Base-by-base conservation (phyloP, 2,329 filamentous ascomycete species). In the Aspergillus persii region DNA sequence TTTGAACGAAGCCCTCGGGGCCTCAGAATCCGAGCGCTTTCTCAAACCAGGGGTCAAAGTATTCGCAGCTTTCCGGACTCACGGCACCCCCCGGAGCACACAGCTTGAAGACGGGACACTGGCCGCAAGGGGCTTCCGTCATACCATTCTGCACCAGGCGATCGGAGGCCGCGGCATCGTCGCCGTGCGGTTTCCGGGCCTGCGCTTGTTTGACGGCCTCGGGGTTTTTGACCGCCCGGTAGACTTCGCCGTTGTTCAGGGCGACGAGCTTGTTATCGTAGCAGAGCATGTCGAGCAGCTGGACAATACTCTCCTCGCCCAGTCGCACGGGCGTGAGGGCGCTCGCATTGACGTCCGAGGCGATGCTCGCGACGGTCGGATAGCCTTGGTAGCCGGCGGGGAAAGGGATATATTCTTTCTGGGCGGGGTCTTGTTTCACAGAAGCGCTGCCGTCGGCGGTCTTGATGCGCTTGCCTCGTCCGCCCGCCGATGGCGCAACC, bases 41-140 rank as follows among this genome's bases (percentile, higher is more conserved):
- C 55, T 70, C 83, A 50, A 97, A 76, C 95, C 95, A 99, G 54
- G 88, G 85, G 63, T 90, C 85, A 71, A 96, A 97, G 72, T 99
- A 99, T 56, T 92, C 89, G 76, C 95, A 99, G 53, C 89, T 96
- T 64, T 87, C 89, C 0, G 94, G 91, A 69, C 89, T 96, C 26
- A 99, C 92, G 0, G 92, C 91, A 0, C 94, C 94, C 6, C 92
- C 92, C 61, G 96, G 91, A 65, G 91, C 89, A 73, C 95, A 99
- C 2, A 98, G 83, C 59, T 95, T 89, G 73, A 96, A 96, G 2
- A 97, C 94, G 0, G 95, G 95, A 75, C 95, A 99, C 57, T 87
- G 84, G 2, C 94, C 93, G 74, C 95, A 99, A 1, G 95, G 95
- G 2, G 89, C 88, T 74, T 97, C 92, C 1, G 91, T 96, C 65